phyloP scores from a whole-genome alignment of 1,284 basidiomycete genomes.

The Ceratobasidium sp. region DNA sequence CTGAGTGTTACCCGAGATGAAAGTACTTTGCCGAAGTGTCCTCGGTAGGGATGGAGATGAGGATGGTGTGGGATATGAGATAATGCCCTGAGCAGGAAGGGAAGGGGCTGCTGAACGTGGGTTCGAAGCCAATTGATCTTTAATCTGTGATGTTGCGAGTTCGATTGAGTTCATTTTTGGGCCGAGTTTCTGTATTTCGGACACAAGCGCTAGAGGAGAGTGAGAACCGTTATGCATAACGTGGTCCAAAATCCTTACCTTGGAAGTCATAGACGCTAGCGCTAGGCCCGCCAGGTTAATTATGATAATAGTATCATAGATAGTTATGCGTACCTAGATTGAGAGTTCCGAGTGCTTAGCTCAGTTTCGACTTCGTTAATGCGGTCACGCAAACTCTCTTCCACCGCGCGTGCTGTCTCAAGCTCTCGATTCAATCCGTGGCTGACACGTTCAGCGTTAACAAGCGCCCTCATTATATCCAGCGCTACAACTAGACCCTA shows the following conservation, averaged over 20 bases:
- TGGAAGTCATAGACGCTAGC: neutral
- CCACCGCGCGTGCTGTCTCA: neutral
- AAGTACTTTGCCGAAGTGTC: too few species aligned
- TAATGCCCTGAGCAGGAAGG: too few species aligned
- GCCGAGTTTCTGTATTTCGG: slow-evolving; percentile 1
- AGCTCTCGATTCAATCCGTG: slow-evolving; percentile 2
- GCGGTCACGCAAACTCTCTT: slow-evolving; percentile 12
- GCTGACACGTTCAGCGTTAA: neutral
- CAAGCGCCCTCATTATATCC: slow-evolving; percentile 9
- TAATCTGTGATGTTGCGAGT: too few species aligned
- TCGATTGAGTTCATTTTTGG: too few species aligned
- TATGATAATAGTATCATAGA: neutral
- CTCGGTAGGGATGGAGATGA: too few species aligned
- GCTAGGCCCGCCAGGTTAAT: neutral
- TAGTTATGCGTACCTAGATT: neutral
- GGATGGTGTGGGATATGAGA: too few species aligned
- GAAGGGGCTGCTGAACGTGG: too few species aligned
- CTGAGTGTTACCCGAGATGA: too few species aligned
- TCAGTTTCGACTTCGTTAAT: neutral
- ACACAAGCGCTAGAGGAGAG: neutral
- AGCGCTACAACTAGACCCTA: neutral
- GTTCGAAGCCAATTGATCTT: too few species aligned
- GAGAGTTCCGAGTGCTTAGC: neutral
- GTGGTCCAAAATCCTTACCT: neutral
- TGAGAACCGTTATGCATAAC: neutral